phyloP scores from a whole-genome alignment of 257 asterid genomes.

The Solanum virginianum region DNA sequence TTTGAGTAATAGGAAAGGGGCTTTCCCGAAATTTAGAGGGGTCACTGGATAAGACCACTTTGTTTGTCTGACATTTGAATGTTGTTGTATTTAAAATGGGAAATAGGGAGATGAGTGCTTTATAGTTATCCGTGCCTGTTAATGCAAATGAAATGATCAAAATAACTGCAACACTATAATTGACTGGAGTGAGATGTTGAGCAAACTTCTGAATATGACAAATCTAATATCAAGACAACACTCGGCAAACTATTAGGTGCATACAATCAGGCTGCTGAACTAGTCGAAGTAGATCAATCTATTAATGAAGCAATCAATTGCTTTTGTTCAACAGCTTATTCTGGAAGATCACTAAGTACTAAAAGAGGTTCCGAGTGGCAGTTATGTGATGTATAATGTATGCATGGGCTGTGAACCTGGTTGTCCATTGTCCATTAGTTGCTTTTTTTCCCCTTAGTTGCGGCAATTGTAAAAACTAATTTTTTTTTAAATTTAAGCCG shows the following conservation, averaged over 20 bases:
- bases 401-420: not conserved
- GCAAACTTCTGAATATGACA: not conserved
- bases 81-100: not conserved
- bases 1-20: not conserved
- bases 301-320: not conserved
- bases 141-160: not conserved
- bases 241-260: not conserved
- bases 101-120: not conserved
- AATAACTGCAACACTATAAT: not conserved
- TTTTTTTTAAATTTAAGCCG: not conserved
- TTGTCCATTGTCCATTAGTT: not conserved
- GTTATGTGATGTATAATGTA: not conserved
- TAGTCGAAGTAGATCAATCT: not conserved
- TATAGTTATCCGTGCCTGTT: not conserved
- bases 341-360: not conserved
- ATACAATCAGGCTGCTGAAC: not conserved
- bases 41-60: not conserved
- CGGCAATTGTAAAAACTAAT: not conserved
- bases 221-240: not conserved
- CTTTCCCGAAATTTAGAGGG: not conserved
- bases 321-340: not conserved
- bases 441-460: not conserved
- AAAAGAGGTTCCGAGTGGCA: not conserved
- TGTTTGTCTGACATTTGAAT: not conserved
- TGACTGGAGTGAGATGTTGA: not conserved